Percentiles rank a stretch among this genome's conserved stretches.
phyloP scores from a whole-genome alignment of 31 red algal species.

The Odonthalia washingtoniensis region DNA sequence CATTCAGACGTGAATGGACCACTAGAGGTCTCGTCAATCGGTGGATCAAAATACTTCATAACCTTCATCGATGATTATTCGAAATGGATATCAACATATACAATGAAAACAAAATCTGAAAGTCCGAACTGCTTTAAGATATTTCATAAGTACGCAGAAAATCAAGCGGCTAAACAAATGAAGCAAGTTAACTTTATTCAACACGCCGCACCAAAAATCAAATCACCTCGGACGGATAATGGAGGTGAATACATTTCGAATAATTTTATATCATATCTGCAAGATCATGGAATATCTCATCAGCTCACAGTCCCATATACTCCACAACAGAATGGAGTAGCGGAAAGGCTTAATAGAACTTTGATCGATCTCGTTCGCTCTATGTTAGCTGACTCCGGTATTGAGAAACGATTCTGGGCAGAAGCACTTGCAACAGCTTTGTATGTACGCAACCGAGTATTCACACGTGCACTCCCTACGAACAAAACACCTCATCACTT shows the following conservation, averaged over 20 bases:
- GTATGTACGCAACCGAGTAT: constrained; percentile 25
- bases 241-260: constrained; percentile 39
- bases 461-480: too few species aligned
- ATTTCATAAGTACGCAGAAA: constrained; percentile 1
- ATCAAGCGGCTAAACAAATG: constrained; percentile 21
- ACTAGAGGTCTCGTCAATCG: neutral
- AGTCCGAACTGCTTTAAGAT: neutral
- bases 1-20: neutral
- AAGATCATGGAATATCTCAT: constrained; percentile 43
- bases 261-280: constrained; percentile 31
- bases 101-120: neutral
- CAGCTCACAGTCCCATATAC: constrained; percentile 22
- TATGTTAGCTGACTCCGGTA: constrained; percentile 21
- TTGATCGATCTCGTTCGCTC: constrained; percentile 13
- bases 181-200: too few species aligned
- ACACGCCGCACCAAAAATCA: neutral
- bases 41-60: constrained; percentile 18
- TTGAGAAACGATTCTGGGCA: neutral
- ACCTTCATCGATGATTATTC: constrained; percentile 28
- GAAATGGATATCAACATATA: constrained; percentile 6
- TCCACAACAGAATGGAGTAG: constrained; percentile 52
- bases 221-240: constrained; percentile 29
- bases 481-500: too few species aligned
- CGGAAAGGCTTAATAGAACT: too few species aligned
- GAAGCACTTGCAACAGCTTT: constrained; percentile 33